Percentiles rank a stretch among this genome's conserved stretches.
These are phyloP conservation scores for Bruguiera parviflora DNA, from an alignment of 345 rosid species.

Conservation along the genomic window DNA sequence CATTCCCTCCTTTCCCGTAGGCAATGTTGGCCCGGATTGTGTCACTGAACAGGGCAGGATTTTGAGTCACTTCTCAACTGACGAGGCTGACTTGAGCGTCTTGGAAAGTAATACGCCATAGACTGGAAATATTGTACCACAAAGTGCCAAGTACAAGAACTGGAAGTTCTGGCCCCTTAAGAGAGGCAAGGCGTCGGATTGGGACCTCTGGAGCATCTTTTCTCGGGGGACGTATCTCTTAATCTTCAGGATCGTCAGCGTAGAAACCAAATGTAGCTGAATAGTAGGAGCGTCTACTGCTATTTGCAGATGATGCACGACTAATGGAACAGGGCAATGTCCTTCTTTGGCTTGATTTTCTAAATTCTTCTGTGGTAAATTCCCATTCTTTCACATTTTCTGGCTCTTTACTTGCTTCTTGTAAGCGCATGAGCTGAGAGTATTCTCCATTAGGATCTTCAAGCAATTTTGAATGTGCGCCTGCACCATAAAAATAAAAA, in stretches of 20 bases:
- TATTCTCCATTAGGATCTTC: conserved; percentile 79
- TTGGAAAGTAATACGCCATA: conserved; percentile 54
- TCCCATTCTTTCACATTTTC: conserved; percentile 31
- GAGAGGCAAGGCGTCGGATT: conserved; percentile 50
- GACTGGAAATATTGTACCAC: conserved; percentile 58
- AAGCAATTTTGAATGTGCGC: conserved; percentile 63
- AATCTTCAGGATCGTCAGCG: conserved; percentile 24
- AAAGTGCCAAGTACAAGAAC: conserved; percentile 54
- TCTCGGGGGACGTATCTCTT: conserved; percentile 24
- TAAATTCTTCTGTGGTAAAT: conserved; percentile 1
- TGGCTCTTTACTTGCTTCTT: conserved; percentile 49
- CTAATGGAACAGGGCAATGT: conserved; percentile 47
- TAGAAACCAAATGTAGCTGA: conserved; percentile 46
- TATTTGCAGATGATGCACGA: conserved; percentile 53
- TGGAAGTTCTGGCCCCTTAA: conserved; percentile 82
- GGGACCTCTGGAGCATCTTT: conserved; percentile 43
- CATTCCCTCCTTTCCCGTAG: conserved; percentile 70
- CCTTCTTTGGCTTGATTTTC: conserved; percentile 38
- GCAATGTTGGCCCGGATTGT: conserved; percentile 77
- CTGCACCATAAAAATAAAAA: conserved; percentile 28
- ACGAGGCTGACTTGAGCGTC: conserved; percentile 49
- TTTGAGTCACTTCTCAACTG: conserved; percentile 55
- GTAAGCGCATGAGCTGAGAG: conserved; percentile 72
- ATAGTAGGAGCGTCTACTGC: conserved; percentile 51
- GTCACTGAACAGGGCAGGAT: conserved; percentile 56